Percentiles rank a stretch among this genome's conserved stretches.
Evolutionary conservation across 176 grass and related monocot genomes (phyloP).

Genomic region (Eleusine indica): DNA sequence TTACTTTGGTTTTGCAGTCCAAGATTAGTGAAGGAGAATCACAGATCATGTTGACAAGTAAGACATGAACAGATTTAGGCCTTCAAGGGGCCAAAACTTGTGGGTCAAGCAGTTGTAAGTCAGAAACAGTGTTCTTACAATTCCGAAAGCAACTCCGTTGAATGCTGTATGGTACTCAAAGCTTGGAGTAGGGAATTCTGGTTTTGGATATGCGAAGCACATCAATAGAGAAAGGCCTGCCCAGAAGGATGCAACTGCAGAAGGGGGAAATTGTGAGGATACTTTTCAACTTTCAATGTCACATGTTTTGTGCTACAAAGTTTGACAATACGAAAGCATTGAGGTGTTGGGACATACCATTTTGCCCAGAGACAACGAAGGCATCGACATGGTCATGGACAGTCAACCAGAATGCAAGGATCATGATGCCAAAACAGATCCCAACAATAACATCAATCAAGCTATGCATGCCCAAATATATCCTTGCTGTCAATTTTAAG

Average conservation of each 20-base stretch:
- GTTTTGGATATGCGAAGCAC: slow-evolving; percentile 87
- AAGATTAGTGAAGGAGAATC: not conserved
- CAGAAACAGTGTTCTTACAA: slow-evolving; percentile 68
- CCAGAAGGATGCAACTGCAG: slow-evolving; percentile 89
- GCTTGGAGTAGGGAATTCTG: slow-evolving; percentile 93
- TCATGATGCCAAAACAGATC: slow-evolving; percentile 63
- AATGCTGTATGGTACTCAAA: slow-evolving; percentile 94
- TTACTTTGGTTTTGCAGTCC: slow-evolving; percentile 21
- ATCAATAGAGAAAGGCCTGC: slow-evolving; percentile 71
- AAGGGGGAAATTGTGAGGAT: slow-evolving; percentile 2
- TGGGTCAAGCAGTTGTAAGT: slow-evolving; percentile 3
- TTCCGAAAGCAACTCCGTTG: slow-evolving; percentile 92
- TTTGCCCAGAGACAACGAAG: slow-evolving; percentile 82
- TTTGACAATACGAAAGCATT: not conserved
- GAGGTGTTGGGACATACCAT: slow-evolving; percentile 60
- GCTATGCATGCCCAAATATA: slow-evolving; percentile 99
- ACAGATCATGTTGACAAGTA: not conserved
- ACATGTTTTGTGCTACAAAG: slow-evolving; percentile 1
- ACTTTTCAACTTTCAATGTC: not conserved
- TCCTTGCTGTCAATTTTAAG: slow-evolving; percentile 64
- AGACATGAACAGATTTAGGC: not conserved
- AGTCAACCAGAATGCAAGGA: slow-evolving; percentile 84
- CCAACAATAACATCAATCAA: slow-evolving; percentile 77
- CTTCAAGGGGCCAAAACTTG: not conserved
- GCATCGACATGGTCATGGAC: slow-evolving; percentile 69